Percentiles rank a stretch among this genome's conserved stretches.
These are phyloP conservation scores for Ceraceosorus bombacis DNA, from an alignment of 1,284 basidiomycete genomes.

Conservation along the genomic window DNA sequence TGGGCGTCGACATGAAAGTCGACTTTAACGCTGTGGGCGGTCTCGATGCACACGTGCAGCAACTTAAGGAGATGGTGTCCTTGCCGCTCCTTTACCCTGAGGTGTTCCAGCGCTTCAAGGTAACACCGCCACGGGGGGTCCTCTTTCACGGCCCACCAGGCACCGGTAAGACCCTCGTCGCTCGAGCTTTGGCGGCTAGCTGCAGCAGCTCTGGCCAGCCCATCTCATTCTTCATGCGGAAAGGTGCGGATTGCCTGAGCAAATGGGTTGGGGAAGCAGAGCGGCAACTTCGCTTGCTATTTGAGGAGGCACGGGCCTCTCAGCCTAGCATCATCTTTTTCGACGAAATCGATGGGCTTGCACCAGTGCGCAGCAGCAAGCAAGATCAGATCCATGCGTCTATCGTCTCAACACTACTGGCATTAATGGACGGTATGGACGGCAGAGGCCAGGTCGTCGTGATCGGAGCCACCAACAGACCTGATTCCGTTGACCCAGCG, in stretches of 20 bases:
- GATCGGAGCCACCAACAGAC: constrained; percentile 94
- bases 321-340: constrained; percentile 97
- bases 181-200: constrained; percentile 86
- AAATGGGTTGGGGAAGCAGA: constrained; percentile 99
- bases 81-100: constrained; percentile 93
- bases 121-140: constrained; percentile 92
- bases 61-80: constrained; percentile 96
- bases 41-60: constrained; percentile 89
- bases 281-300: constrained; percentile 84
- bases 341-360: constrained; percentile 97
- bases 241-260: constrained; percentile 93
- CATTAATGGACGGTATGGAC: constrained; percentile 99
- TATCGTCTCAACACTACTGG: constrained; percentile 89
- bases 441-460: constrained; percentile 90
- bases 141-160: constrained; percentile 62
- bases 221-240: constrained; percentile 99
- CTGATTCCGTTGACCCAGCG: constrained; percentile 94
- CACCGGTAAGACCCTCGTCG: constrained; percentile 52
- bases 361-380: constrained; percentile 92
- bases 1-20: constrained; percentile 86
- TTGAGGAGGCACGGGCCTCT: constrained; percentile 85
- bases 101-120: constrained; percentile 87
- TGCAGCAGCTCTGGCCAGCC: constrained; percentile 80
- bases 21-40: constrained; percentile 98
- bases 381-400: constrained; percentile 99